Evolutionary conservation across 192 early-diverging fungal species (phyloP), one percentile per base, ranked within the genome.

Genomic region (Haplosporangium gracile): DNA sequence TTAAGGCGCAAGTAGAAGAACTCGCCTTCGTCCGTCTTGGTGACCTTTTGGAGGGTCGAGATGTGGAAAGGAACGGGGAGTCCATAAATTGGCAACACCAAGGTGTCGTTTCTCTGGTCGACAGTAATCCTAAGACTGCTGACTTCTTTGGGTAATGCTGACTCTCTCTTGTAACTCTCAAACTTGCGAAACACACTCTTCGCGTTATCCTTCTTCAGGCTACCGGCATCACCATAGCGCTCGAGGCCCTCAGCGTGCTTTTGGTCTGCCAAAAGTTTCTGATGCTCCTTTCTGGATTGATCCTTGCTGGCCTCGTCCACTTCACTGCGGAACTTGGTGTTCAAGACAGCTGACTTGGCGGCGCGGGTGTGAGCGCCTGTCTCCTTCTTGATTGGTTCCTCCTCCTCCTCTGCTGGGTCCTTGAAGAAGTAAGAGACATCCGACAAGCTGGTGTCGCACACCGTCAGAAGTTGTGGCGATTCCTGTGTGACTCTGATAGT

Each of bases 21-120:
- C 55, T 97, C 96, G 70, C 96, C 95, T 90, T 99, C 99, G 72
- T 99, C 99, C 69, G 91, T 95, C 89, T 99, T 99, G 88, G 92
- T 95, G 10, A 96, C 94, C 85, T 96, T 99, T 82, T 99, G 99
- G 49, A 99, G 83, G 3, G 97, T 97, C 18, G 97, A 96, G 75
- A 99, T 96, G 87, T 99, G 99, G 92, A 99, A 98, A 40, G 99
- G 99, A 20, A 99, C 99, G 3, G 98, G 94, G 86, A 96, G 93
- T 29, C 98, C 98, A 82, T 98, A 98, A 53, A 99, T 95, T 10
- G 99, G 99, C 68, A 99, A 88, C 53, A 99, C 93, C 63, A 99
- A 91, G 8, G 98, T 92, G 57, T 99, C 96, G 51, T 93, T 94
- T 43, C 93, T 93, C 72, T 92, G 90, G 89, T 99, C 99, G 0